Evolutionary conservation across 805 yeast genomes (phyloP), one percentile per base, ranked within the genome.

Genomic region (Candida sakaeoensis): DNA sequence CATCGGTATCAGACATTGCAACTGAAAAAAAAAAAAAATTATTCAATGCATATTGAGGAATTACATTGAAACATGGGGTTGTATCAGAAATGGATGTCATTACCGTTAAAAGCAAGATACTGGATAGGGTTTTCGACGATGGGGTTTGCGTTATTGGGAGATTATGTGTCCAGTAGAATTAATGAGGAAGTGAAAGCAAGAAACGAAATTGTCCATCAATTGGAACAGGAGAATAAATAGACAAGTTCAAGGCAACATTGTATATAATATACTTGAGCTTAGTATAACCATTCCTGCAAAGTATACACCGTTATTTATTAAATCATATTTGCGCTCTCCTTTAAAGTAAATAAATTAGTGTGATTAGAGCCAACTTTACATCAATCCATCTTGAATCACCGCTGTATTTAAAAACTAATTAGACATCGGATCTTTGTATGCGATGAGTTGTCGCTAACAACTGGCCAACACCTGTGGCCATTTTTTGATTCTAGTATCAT

Each of bases 51-150:
- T n/a, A 24, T 6, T 10, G 10, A 29, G 19, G 22, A 3, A 35
- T 17, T 14, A 16, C 16, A 16, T 18, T 26, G 13, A 15, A 33
- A 5, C 21, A 51, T 50, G 55, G 43, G 48, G 37, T 49, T 52
- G 31, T 52, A 48, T 37, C 62, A 61, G 17, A 63, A 46, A 46
- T 68, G 73, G 73, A 68, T 54, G 47, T 59, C 57, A 22, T 57
- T 68, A 36, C 73, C 73, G 1, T 56, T 58, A 23, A 66, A 60
- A 49, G 70, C 62, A 16, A 55, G 72, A 31, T 59, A 64, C 45
- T 68, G 65, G 46, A 55, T 68, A 23, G 72, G 67, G 2, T 63
- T 58, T 4, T 65, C 71, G 19, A 68, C 71, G 3, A 62, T 68
- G 44, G 48, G 58, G 4, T 57, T 63, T 44, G 74, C 74, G 1